These are phyloP conservation scores for Dianthus caryophyllus DNA, from an alignment of 148 eudicot genomes.

Conservation along the genomic window DNA sequence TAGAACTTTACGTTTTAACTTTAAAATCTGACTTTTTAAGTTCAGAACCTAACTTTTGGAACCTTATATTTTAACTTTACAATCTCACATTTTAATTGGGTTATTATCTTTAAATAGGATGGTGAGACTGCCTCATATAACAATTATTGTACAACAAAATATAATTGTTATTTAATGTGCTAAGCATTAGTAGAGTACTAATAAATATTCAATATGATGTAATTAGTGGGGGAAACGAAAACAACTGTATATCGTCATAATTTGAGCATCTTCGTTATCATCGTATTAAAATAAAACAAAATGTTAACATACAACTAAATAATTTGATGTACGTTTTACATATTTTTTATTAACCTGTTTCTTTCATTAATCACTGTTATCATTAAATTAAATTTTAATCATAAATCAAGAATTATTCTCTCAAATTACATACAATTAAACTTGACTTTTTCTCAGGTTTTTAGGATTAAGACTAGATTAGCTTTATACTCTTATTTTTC, in stretches of 20 bases:
- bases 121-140: no score
- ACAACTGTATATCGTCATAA: conserved; percentile 5
- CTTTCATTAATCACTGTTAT: not conserved
- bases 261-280: not conserved
- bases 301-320: not conserved
- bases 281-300: not conserved
- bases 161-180: no score
- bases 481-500: not conserved
- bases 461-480: not conserved
- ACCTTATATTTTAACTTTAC: no score
- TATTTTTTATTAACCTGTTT: not conserved
- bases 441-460: not conserved
- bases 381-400: not conserved
- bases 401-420: not conserved
- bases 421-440: not conserved
- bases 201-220: not conserved
- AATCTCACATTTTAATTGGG: no score
- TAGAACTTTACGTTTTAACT: no score
- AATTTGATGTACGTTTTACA: not conserved
- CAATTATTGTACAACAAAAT: no score
- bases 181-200: not conserved
- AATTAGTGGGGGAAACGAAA: conserved; percentile 1
- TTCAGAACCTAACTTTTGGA: no score
- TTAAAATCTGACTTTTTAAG: no score
- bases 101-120: no score